Conservation (phyloP, 805 yeast genomes). For the Metschnikowia reukaufii region DNA sequence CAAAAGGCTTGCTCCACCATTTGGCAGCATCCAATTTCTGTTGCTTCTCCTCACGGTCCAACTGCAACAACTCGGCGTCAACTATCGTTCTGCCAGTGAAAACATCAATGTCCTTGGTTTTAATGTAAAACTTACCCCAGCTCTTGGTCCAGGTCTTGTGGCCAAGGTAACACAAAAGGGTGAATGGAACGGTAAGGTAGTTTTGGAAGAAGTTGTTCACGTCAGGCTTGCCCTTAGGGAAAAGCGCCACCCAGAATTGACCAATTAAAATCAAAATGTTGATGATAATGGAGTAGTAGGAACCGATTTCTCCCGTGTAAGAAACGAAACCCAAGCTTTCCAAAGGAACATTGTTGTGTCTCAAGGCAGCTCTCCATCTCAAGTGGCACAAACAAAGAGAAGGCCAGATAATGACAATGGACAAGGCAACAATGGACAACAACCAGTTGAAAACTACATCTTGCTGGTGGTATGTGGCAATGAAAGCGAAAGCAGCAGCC, state of each 20-base stretch:
- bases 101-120: slow-evolving; percentile 24
- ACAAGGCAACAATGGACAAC: slow-evolving; percentile 29
- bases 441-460: slow-evolving; percentile 34
- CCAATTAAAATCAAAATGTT: slow-evolving; percentile 39
- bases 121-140: slow-evolving; percentile 24
- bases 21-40: slow-evolving; percentile 18
- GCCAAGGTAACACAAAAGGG: slow-evolving; percentile 23
- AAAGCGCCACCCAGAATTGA: slow-evolving; percentile 47
- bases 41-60: slow-evolving; percentile 25
- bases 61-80: slow-evolving; percentile 25
- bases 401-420: slow-evolving; percentile 29
- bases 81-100: slow-evolving; percentile 23
- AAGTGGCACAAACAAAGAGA: slow-evolving; percentile 28
- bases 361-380: slow-evolving; percentile 32
- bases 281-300: slow-evolving; percentile 32
- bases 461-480: slow-evolving; percentile 32
- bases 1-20: slow-evolving; percentile 18
- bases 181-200: slow-evolving; percentile 28
- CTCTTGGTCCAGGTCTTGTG: slow-evolving; percentile 25
- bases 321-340: slow-evolving; percentile 29
- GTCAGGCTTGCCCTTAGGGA: slow-evolving; percentile 29
- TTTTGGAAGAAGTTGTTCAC: slow-evolving; percentile 31
- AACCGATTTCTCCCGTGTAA: slow-evolving; percentile 43
- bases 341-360: slow-evolving; percentile 23
- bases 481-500: slow-evolving; percentile 26